These are phyloP conservation scores for Hanseniaspora clermontiae DNA, from an alignment of 805 yeast genomes.

Conservation along the genomic window DNA sequence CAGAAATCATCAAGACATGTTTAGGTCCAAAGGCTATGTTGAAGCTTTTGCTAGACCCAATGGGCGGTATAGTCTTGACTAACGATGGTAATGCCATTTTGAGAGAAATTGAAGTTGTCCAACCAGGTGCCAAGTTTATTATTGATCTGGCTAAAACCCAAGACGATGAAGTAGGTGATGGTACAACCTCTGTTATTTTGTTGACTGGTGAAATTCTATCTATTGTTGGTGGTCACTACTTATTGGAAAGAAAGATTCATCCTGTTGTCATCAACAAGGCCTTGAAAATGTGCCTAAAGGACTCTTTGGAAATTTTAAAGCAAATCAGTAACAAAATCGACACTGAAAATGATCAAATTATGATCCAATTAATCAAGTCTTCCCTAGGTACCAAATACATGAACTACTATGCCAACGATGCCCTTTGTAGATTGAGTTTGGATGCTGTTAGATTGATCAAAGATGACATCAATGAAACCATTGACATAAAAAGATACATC, in stretches of 20 bases:
- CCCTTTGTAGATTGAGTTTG: conserved; percentile 81
- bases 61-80: conserved; percentile 87
- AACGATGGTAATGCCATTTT: conserved; percentile 98
- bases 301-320: conserved; percentile 79
- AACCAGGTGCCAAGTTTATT: conserved; percentile 99
- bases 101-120: conserved; percentile 93
- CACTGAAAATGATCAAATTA: conserved; percentile 66
- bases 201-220: conserved; percentile 95
- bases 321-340: conserved; percentile 77
- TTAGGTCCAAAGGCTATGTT: conserved; percentile 98
- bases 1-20: conserved; percentile 95
- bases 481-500: conserved; percentile 85
- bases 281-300: conserved; percentile 75
- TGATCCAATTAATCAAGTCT: conserved; percentile 74
- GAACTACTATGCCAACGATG: conserved; percentile 65
- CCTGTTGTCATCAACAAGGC: conserved; percentile 95
- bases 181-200: conserved; percentile 93
- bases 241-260: conserved; percentile 84
- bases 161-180: conserved; percentile 98
- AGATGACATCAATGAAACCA: conserved; percentile 39
- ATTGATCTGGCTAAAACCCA: conserved; percentile 92
- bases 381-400: conserved; percentile 95
- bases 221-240: conserved; percentile 75
- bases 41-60: conserved; percentile 91
- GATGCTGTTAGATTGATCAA: conserved; percentile 78